Evolutionary conservation across 2,329 filamentous ascomycete species (phyloP).

Genomic region (Fusarium chuoi): DNA sequence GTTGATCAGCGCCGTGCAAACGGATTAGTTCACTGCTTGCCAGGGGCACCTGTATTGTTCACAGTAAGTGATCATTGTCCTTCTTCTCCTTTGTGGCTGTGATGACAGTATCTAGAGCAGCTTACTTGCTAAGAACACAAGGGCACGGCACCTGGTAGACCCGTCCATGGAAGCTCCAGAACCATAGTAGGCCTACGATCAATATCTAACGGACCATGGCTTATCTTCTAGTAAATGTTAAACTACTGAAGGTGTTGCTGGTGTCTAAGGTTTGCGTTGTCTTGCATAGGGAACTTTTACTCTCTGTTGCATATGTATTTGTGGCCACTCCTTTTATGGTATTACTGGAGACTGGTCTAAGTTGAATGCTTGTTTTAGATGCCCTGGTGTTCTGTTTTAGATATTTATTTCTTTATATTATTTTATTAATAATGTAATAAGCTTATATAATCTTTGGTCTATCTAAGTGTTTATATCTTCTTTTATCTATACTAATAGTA

Average conservation of each 20-base stretch:
- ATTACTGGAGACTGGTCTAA: no score
- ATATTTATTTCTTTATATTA: no score
- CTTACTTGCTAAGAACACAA: neutral
- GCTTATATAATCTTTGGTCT: neutral
- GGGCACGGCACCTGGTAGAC: neutral
- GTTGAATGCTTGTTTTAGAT: no score
- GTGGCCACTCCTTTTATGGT: no score
- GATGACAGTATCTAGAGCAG: neutral
- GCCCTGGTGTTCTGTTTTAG: no score
- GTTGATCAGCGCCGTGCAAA: neutral
- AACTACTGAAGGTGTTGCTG: neutral
- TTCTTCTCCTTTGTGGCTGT: neutral
- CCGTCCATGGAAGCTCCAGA: no score
- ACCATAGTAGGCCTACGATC: rapidly evolving
- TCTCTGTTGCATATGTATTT: no score
- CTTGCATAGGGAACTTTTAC: no score
- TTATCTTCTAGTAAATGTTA: neutral
- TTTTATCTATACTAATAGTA: neutral
- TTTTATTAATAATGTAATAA: no score
- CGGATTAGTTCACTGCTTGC: rapidly evolving
- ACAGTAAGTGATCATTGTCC: neutral
- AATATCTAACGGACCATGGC: no score
- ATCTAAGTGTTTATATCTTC: neutral
- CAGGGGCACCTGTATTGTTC: rapidly evolving
- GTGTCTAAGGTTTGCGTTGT: neutral